Evolutionary conservation across 441 rosid genomes (phyloP).

Genomic region (Bruguiera hainesii): DNA sequence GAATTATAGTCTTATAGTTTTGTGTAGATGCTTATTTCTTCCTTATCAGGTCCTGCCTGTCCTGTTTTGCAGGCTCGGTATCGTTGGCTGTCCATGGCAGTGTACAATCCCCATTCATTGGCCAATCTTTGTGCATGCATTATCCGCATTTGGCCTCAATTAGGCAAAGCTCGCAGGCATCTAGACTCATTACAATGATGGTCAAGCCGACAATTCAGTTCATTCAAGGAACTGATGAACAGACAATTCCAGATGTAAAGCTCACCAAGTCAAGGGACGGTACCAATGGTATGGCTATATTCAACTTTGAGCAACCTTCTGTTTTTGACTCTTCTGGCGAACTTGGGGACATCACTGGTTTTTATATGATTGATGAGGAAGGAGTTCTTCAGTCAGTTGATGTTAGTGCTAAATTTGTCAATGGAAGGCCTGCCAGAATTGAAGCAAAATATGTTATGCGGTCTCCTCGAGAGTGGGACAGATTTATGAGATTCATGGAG

Average conservation of each 20-base stretch:
- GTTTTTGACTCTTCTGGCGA: slow-evolving; percentile 88
- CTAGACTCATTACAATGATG: slow-evolving; percentile 48
- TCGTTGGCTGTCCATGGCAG: slow-evolving; percentile 35
- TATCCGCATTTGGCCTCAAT: slow-evolving; percentile 16
- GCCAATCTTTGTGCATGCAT: slow-evolving; percentile 38
- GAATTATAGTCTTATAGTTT: too few relatives aligned
- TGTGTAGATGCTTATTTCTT: background rate
- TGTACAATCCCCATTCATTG: slow-evolving; percentile 41
- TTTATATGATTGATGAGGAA: slow-evolving; percentile 96
- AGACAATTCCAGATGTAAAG: slow-evolving; percentile 79
- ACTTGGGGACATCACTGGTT: slow-evolving; percentile 89
- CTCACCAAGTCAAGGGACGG: slow-evolving; percentile 91
- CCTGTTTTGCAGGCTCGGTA: slow-evolving; percentile 38
- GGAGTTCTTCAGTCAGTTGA: slow-evolving; percentile 88
- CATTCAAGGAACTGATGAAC: slow-evolving; percentile 90
- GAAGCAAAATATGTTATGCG: slow-evolving; percentile 94
- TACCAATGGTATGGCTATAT: slow-evolving; percentile 76
- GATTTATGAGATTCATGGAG: slow-evolving; percentile 99
- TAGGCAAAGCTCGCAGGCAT: slow-evolving; percentile 23
- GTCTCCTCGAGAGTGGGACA: slow-evolving; percentile 83
- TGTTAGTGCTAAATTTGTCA: slow-evolving; percentile 84
- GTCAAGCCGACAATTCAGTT: slow-evolving; percentile 76
- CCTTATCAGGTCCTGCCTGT: background rate
- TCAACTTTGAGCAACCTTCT: slow-evolving; percentile 80
- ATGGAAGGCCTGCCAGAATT: slow-evolving; percentile 73